These are phyloP conservation scores for Lunasporangiospora selenospora DNA, from an alignment of 192 early-diverging fungal genomes.

Conservation along the genomic window DNA sequence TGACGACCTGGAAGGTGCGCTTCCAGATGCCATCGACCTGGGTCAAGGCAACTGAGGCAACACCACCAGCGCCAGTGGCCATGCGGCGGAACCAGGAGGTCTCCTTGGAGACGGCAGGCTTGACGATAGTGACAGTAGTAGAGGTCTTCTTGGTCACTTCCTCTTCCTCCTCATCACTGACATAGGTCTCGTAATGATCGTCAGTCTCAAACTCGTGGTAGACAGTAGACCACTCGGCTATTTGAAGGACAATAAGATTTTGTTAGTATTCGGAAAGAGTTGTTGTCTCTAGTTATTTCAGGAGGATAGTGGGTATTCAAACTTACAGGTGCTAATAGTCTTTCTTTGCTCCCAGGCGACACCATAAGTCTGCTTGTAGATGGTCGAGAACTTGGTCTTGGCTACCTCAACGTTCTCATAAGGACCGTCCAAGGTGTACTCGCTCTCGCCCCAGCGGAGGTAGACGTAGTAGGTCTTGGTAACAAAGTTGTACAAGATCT, in stretches of 20 bases:
- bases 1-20: constrained; percentile 26
- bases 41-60: constrained; percentile 1
- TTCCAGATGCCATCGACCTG: constrained; percentile 29
- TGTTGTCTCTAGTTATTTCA: background rate
- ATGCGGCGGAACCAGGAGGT: constrained; percentile 22
- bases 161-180: constrained; percentile 7
- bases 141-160: too few species aligned
- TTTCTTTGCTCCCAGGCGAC: constrained; percentile 25
- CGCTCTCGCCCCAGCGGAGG: constrained; percentile 18
- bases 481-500: constrained; percentile 32
- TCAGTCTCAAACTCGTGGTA: constrained; percentile 2
- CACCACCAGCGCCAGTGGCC: constrained; percentile 1
- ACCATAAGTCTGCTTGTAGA: constrained; percentile 23
- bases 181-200: background rate
- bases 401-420: constrained; percentile 27
- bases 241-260: background rate
- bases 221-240: constrained; percentile 27
- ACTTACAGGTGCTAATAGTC: constrained; percentile 13
- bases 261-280: background rate
- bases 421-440: constrained; percentile 19
- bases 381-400: constrained; percentile 22
- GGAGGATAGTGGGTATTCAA: too few species aligned
- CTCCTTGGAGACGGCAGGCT: constrained; percentile 29
- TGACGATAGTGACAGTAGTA: constrained; percentile 13
- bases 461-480: constrained; percentile 42